These are phyloP conservation scores for Saccharomyces uvarum DNA, from an alignment of 1,139 yeast genomes.

Conservation along the genomic window DNA sequence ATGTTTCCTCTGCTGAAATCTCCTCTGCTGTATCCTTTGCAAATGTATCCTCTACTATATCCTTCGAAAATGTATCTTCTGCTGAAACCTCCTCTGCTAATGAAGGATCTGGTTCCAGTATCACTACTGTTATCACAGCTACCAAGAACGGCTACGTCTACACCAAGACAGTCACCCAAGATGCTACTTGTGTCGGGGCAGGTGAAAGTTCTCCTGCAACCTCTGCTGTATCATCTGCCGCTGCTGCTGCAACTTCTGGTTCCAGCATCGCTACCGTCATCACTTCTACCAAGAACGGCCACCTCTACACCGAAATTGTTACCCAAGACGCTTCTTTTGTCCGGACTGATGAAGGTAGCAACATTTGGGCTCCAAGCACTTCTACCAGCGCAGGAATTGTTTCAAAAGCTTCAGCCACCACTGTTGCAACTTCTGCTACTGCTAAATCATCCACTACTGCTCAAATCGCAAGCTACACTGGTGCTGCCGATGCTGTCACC, in stretches of 20 bases:
- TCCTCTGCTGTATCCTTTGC: too few relatives aligned
- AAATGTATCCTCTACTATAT: too few relatives aligned
- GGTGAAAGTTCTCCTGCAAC: conserved; percentile 1
- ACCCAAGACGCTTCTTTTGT: conserved; percentile 7
- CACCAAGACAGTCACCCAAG: conserved; percentile 8
- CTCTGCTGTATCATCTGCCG: conserved; percentile 5
- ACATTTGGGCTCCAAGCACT: not conserved
- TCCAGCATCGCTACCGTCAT: conserved; percentile 13
- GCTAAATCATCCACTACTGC: not conserved
- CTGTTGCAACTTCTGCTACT: conserved; percentile 1
- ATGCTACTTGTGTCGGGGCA: conserved; percentile 4
- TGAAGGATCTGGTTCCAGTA: not conserved
- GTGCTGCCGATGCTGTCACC: conserved; percentile 8
- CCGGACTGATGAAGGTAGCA: conserved; percentile 5
- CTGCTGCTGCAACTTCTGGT: conserved; percentile 21
- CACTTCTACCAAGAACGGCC: conserved; percentile 11
- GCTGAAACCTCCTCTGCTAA: not conserved
- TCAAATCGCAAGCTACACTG: not conserved
- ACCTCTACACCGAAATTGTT: conserved; percentile 6
- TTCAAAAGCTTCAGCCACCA: not conserved
- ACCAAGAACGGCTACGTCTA: conserved; percentile 8
- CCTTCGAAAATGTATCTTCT: not conserved
- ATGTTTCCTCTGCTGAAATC: too few relatives aligned
- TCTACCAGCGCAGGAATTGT: conserved; percentile 4
- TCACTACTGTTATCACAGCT: conserved; percentile 4